Base-by-base conservation (phyloP, 805 yeast genomes). In the Cyberlindnera galapagoensis region DNA sequence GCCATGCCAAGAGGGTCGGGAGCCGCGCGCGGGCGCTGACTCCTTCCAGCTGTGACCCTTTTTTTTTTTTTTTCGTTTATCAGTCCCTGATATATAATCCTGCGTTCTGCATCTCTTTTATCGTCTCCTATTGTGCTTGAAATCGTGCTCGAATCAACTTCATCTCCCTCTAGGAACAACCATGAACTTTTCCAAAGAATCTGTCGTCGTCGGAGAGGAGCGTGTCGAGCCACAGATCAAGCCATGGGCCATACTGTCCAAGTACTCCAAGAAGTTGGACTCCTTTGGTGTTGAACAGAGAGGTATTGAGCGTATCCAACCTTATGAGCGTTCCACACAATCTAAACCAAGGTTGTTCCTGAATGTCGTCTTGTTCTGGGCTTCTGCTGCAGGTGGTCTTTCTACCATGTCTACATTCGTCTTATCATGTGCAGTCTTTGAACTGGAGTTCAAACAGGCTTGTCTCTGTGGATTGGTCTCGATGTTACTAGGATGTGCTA, bases 361-460 rank as follows among this genome's bases (percentile, higher is more conserved):
- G 5, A 62, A 68, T 11, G 84, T 83, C 12, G 55, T 69, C 9
- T 87, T 92, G 3, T 66, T 85, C 26, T 86, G 95, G 95, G 49
- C 83, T 11, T 76, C 88, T 24, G 95, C 90, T 0, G 71, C 88
- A 37, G 94, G 94, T 32, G 87, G 94, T 0, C 61, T 86, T n/a
- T 79, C 94, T 3, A 83, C 95, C 1, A 82, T 86, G 87, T 80
- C 94, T 1, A 74, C 92, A 1, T 86, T 72, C 49, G 74, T 81
- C 34, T 59, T 84, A 28, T 92, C 94, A 1, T 84, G 94, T 0
- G 54, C 83, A 30, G 49, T 82, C 3, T 86, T 72, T 50, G 80
- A 72, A 3, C 60, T 86, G 16, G 83, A 85, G 10, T 77, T 82
- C 46, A 70, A 60, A 36, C 80, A 83, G 45, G 61, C 83, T 1